phyloP scores from a whole-genome alignment of 2,329 filamentous ascomycete species.

The Neopestalotiopsis sp. region DNA sequence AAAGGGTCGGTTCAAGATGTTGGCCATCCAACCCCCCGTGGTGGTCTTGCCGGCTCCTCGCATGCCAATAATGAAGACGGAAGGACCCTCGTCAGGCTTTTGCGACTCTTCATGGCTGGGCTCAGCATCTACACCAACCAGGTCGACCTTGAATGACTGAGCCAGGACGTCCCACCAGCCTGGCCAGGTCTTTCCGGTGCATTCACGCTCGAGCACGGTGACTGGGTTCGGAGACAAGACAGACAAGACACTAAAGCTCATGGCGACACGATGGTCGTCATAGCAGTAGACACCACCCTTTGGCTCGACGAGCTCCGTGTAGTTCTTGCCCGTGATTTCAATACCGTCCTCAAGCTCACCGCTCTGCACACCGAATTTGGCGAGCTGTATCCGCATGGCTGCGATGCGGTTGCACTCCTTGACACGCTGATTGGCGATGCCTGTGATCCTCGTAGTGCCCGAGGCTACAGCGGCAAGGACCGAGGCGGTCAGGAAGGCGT shows the following conservation, averaged over 20 bases:
- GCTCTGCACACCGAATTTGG: slow-evolving; percentile 89
- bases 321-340: slow-evolving; percentile 64
- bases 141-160: slow-evolving; percentile 74
- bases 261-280: slow-evolving; percentile 96
- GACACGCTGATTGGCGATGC: slow-evolving; percentile 96
- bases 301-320: slow-evolving; percentile 57
- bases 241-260: slow-evolving; percentile 95
- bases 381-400: slow-evolving; percentile 93
- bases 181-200: slow-evolving; percentile 96
- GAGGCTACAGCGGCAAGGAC: slow-evolving; percentile 89
- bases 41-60: slow-evolving; percentile 96
- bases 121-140: slow-evolving; percentile 74
- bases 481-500: slow-evolving; percentile 94
- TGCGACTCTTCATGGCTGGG: slow-evolving; percentile 36
- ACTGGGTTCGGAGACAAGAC: slow-evolving; percentile 73
- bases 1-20: slow-evolving; percentile 76
- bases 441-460: slow-evolving; percentile 84
- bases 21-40: slow-evolving; percentile 83
- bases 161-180: slow-evolving; percentile 96
- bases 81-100: slow-evolving; percentile 57
- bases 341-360: slow-evolving; percentile 95
- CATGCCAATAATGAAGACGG: slow-evolving; percentile 96
- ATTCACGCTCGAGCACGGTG: slow-evolving; percentile 86
- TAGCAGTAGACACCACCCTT: slow-evolving; percentile 84
- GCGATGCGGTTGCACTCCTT: slow-evolving; percentile 98